A percentile compares a stretch with the other conserved stretches of the same genome.
Conservation (phyloP, 352 stramenopile genomes). For the Phytopythium delawarense region DNA sequence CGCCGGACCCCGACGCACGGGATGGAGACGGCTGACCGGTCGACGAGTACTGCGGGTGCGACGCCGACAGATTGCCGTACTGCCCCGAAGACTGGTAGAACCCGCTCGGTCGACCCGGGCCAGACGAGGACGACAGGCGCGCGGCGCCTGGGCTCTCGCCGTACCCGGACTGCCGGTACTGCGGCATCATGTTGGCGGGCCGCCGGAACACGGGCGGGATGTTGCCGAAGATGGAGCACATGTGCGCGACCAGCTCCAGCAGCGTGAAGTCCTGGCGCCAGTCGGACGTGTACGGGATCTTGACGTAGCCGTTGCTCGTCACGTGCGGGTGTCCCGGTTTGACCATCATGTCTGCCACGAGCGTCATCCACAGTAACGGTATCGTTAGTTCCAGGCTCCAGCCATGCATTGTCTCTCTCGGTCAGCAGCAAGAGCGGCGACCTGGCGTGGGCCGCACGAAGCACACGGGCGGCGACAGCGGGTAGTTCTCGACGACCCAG, state of each 20-base stretch:
- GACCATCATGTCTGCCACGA: slow-evolving; percentile 72
- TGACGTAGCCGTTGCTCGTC: slow-evolving; percentile 80
- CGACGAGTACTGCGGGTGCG: slow-evolving; percentile 13
- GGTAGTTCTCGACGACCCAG: slow-evolving; percentile 86
- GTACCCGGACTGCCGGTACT: slow-evolving; percentile 31
- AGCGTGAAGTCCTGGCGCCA: slow-evolving; percentile 83
- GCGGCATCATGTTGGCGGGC: slow-evolving; percentile 34
- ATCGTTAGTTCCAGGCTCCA: neutral
- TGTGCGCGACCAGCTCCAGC: slow-evolving; percentile 80
- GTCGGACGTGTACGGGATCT: slow-evolving; percentile 82
- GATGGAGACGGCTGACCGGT: neutral
- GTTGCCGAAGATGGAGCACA: slow-evolving; percentile 89
- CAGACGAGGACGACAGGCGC: slow-evolving; percentile 9
- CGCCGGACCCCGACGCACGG: neutral
- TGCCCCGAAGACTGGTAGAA: slow-evolving; percentile 51
- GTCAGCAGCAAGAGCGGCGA: slow-evolving; percentile 5
- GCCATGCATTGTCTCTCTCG: neutral
- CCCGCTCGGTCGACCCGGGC: slow-evolving; percentile 16
- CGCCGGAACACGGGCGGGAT: slow-evolving; percentile 82
- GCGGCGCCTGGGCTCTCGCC: slow-evolving; percentile 22
- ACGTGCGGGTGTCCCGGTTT: slow-evolving; percentile 84
- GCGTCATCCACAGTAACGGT: neutral
- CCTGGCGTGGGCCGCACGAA: slow-evolving; percentile 82
- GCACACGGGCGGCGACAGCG: slow-evolving; percentile 71
- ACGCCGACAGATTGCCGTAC: slow-evolving; percentile 23